Percentiles rank a stretch among this genome's conserved stretches.
These are phyloP conservation scores for Usnea hakonensis DNA, from an alignment of 495 filamentous ascomycete species.

Conservation along the genomic window DNA sequence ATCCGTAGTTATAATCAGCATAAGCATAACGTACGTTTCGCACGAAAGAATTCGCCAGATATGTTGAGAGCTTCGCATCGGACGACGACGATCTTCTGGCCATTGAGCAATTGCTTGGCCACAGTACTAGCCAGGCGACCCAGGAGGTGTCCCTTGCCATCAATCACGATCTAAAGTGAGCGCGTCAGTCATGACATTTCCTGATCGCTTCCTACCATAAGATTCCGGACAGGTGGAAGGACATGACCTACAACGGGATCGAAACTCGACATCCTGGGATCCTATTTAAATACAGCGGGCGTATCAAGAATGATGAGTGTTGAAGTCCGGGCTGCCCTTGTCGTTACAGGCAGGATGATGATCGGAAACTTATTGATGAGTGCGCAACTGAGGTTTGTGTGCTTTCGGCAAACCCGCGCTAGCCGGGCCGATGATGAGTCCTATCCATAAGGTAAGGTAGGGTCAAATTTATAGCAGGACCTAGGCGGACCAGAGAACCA, in stretches of 20 bases:
- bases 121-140: constrained; percentile 98
- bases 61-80: constrained; percentile 99
- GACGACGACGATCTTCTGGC: constrained; percentile 98
- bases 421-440: constrained; percentile 9
- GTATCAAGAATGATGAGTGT: constrained; percentile 31
- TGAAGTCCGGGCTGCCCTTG: constrained; percentile 35
- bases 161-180: constrained; percentile 73
- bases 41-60: constrained; percentile 99
- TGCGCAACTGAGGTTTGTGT: constrained; percentile 15
- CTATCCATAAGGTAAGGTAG: neutral
- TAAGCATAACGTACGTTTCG: constrained; percentile 79
- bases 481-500: too few relatives aligned
- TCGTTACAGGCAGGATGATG: constrained; percentile 42
- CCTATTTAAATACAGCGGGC: constrained; percentile 34
- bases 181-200: constrained; percentile 12
- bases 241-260: constrained; percentile 83
- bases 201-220: constrained; percentile 3
- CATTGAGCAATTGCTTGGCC: constrained; percentile 98
- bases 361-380: constrained; percentile 37
- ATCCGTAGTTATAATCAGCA: neutral
- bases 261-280: constrained; percentile 92
- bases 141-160: constrained; percentile 99
- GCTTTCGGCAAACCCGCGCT: constrained; percentile 17
- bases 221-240: constrained; percentile 30
- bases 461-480: too few relatives aligned